Conservation (phyloP, 2,329 filamentous ascomycete species). For the Westerdykella ornata region DNA sequence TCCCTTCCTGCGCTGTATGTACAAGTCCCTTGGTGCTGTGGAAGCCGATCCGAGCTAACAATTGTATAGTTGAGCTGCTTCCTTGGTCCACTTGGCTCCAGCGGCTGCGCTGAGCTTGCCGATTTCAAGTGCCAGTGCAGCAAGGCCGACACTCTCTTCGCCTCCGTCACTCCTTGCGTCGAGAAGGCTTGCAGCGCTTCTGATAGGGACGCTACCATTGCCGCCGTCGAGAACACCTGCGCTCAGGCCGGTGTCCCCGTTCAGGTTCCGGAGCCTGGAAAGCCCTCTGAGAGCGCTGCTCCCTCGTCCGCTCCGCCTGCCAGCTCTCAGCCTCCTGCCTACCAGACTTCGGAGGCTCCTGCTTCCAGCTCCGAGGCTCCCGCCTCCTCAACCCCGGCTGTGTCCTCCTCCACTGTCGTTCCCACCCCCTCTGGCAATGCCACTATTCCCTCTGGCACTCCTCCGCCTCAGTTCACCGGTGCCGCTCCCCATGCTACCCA, state of each 20-base stretch:
- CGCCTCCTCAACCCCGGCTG: slow-evolving; percentile 6
- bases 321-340: slow-evolving; percentile 3
- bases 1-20: slow-evolving; percentile 45
- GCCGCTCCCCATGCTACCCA: slow-evolving; percentile 29
- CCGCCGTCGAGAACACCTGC: slow-evolving; percentile 30
- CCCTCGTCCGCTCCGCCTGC: slow-evolving; percentile 6
- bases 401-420: slow-evolving; percentile 1
- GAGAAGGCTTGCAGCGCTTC: slow-evolving; percentile 36
- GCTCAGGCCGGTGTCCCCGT: slow-evolving; percentile 26
- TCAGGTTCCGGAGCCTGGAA: slow-evolving; percentile 17
- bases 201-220: slow-evolving; percentile 33
- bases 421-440: slow-evolving; percentile 6
- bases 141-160: slow-evolving; percentile 39
- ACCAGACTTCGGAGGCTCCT: slow-evolving; percentile 4
- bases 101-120: slow-evolving; percentile 42
- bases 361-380: slow-evolving; percentile 6
- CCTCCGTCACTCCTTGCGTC: slow-evolving; percentile 43
- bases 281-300: slow-evolving; percentile 6
- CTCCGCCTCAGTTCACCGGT: slow-evolving; percentile 27
- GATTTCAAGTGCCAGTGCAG: slow-evolving; percentile 48
- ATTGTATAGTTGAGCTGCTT: slow-evolving; percentile 43
- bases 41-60: slow-evolving; percentile 12
- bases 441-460: slow-evolving; percentile 10
- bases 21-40: background rate
- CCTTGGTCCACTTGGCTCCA: slow-evolving; percentile 35